Conservation (phyloP, 148 eudicot species). For the Rheum nobile region DNA sequence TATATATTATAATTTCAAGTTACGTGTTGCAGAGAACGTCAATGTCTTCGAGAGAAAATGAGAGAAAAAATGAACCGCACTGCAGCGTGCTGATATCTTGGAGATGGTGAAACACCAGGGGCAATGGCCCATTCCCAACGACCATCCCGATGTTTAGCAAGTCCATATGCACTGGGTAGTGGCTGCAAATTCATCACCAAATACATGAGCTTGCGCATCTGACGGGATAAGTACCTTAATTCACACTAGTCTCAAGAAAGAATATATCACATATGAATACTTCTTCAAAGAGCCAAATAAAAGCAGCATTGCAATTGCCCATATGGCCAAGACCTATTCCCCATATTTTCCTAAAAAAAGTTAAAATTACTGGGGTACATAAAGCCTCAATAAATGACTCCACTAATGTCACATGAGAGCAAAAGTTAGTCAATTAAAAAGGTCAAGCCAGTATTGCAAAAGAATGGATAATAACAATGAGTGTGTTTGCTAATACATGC, state of each 20-base stretch:
- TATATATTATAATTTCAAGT: conserved; percentile 11
- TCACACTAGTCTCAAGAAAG: not conserved
- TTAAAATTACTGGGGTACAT: not conserved
- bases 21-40: not conserved
- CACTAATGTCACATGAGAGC: not conserved
- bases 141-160: conserved; percentile 98
- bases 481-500: not conserved
- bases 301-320: not conserved
- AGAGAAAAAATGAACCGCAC: conserved; percentile 30
- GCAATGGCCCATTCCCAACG: conserved; percentile 99
- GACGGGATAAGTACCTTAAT: not conserved
- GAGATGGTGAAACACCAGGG: conserved; percentile 98
- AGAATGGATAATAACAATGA: not conserved
- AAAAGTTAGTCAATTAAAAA: not conserved
- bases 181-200: conserved; percentile 42
- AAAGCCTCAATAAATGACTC: not conserved
- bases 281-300: not conserved
- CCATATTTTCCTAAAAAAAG: not conserved
- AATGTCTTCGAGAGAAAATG: not conserved
- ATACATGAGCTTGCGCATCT: not conserved
- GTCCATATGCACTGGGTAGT: conserved; percentile 92
- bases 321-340: not conserved
- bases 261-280: not conserved
- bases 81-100: conserved; percentile 99
- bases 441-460: not conserved